Percentiles rank a stretch among this genome's conserved stretches.
Conservation (phyloP, 2,329 filamentous ascomycete species). For the Xylariaceae sp. region DNA sequence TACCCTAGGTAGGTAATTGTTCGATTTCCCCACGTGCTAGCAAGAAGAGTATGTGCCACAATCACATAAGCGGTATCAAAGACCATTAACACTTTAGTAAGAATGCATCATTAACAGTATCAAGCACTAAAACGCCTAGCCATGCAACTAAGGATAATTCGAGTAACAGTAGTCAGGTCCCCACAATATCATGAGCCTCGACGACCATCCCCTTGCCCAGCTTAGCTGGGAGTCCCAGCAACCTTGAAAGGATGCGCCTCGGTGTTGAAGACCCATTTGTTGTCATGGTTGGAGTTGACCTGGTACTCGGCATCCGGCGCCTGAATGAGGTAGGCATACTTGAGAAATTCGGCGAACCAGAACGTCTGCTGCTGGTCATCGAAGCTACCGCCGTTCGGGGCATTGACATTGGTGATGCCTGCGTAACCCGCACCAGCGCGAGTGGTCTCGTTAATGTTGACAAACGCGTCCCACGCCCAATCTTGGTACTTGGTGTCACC, state of each 20-base stretch:
- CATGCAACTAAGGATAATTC: too few species aligned
- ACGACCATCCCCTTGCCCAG: too few species aligned
- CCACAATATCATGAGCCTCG: too few species aligned
- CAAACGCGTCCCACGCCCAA: constrained; percentile 79
- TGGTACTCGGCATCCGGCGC: constrained; percentile 56
- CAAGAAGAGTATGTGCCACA: too few species aligned
- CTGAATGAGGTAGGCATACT: constrained; percentile 76
- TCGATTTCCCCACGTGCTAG: too few species aligned
- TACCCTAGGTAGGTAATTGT: too few species aligned
- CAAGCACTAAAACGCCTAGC: too few species aligned
- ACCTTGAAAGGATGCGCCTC: constrained; percentile 33
- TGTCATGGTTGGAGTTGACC: constrained; percentile 43
- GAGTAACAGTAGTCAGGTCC: too few species aligned
- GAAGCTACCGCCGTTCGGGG: constrained; percentile 56
- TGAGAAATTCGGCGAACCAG: constrained; percentile 83
- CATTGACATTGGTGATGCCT: constrained; percentile 65
- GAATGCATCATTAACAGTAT: too few species aligned
- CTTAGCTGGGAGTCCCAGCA: constrained; percentile 27
- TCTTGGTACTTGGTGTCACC: constrained; percentile 74
- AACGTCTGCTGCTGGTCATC: constrained; percentile 80
- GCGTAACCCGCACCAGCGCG: constrained; percentile 65
- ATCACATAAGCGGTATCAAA: too few species aligned
- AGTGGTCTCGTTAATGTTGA: constrained; percentile 63
- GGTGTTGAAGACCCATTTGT: constrained; percentile 54
- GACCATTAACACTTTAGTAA: too few species aligned